Conservation (phyloP, 768 basidiomycete species). For the Leccinum fibrillosum region DNA sequence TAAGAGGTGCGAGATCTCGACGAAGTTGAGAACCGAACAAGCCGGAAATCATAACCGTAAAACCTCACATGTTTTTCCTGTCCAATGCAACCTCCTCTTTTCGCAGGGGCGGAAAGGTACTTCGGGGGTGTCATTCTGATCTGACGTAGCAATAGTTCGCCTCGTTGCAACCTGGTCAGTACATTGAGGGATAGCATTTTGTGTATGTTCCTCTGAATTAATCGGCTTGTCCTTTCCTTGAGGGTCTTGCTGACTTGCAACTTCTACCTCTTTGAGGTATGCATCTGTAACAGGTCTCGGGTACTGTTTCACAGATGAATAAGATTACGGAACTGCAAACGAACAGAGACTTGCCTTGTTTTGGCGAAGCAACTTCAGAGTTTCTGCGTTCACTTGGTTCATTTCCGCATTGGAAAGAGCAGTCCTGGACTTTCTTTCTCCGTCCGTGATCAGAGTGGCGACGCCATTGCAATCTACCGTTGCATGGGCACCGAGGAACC, state of each 20-base stretch:
- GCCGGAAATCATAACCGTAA: neutral
- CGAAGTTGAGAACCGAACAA: conserved; percentile 28
- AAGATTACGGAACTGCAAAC: neutral
- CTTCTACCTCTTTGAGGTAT: conserved; percentile 55
- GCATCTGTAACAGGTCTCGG: conserved; percentile 58
- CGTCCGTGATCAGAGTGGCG: conserved; percentile 47
- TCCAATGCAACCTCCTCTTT: conserved; percentile 86
- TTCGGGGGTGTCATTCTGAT: conserved; percentile 60
- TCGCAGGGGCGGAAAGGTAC: conserved; percentile 69
- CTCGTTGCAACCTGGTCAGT: conserved; percentile 25
- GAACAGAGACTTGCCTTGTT: conserved; percentile 52
- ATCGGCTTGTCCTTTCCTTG: neutral
- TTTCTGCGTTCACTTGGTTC: conserved; percentile 61
- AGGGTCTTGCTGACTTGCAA: conserved; percentile 18
- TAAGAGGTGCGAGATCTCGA: conserved; percentile 73
- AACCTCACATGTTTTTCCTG: conserved; percentile 75
- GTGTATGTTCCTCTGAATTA: conserved; percentile 14
- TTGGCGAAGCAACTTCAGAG: conserved; percentile 59
- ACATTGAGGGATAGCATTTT: neutral
- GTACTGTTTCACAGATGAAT: conserved; percentile 43
- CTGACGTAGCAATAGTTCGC: conserved; percentile 34
- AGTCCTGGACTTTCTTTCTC: conserved; percentile 51
- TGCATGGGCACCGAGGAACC: conserved; percentile 82
- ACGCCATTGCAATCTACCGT: conserved; percentile 43
- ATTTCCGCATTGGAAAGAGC: conserved; percentile 56